phyloP scores from a whole-genome alignment of 1,139 yeast species.

The Yamadazyma buinensis region DNA sequence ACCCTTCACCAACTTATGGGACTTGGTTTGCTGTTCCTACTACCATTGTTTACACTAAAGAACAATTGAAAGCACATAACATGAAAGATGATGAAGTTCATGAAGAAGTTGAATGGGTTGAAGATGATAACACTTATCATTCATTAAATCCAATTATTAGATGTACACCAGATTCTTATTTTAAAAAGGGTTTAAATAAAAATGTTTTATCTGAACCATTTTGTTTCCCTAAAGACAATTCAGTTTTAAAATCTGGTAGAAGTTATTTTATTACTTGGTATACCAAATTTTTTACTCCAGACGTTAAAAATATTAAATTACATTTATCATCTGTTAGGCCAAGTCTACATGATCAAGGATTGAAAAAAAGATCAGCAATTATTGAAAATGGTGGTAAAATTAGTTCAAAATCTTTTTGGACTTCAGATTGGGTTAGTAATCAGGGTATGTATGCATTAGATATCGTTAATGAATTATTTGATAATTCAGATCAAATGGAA shows the following conservation, averaged over 20 bases:
- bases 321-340: constrained; percentile 68
- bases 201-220: constrained; percentile 64
- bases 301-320: constrained; percentile 56
- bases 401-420: constrained; percentile 51
- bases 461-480: constrained; percentile 59
- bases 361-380: constrained; percentile 36
- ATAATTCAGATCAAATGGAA: constrained; percentile 33
- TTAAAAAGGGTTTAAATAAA: constrained; percentile 60
- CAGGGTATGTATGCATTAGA: constrained; percentile 63
- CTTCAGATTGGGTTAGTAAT: constrained; percentile 69
- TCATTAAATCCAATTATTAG: constrained; percentile 73
- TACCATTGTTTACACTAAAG: constrained; percentile 51
- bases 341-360: constrained; percentile 50
- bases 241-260: constrained; percentile 50
- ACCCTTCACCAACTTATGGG: constrained; percentile 67
- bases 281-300: constrained; percentile 52
- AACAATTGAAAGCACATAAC: constrained; percentile 66
- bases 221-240: constrained; percentile 71
- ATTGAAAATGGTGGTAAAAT: constrained; percentile 37
- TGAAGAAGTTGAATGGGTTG: constrained; percentile 50
- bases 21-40: constrained; percentile 75
- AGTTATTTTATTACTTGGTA: constrained; percentile 82
- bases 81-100: constrained; percentile 56
- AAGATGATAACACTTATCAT: constrained; percentile 69
- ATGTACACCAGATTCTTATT: constrained; percentile 77